Percentiles rank a stretch among this genome's conserved stretches.
These are phyloP conservation scores for Gynandropsis gynandra DNA, from an alignment of 345 rosid species.

Conservation along the genomic window DNA sequence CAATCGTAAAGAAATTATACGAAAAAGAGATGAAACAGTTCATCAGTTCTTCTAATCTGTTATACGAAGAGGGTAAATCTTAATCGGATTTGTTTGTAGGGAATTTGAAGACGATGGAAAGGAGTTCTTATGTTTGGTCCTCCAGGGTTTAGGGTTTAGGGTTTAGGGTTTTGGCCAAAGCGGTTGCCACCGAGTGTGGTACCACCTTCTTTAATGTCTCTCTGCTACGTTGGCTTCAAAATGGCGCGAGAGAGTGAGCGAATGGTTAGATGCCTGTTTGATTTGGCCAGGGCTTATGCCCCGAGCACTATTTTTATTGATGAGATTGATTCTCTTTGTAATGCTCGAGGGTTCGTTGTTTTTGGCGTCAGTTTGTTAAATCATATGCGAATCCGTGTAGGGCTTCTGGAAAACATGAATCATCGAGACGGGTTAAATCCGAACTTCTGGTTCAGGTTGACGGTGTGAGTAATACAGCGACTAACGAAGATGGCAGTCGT, in stretches of 20 bases:
- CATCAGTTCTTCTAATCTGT: background rate
- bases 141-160: conserved; percentile 96
- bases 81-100: conserved; percentile 40
- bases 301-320: conserved; percentile 97
- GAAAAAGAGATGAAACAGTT: conserved; percentile 9
- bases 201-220: conserved; percentile 96
- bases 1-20: conserved; percentile 1
- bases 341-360: conserved; percentile 89
- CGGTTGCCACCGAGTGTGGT: conserved; percentile 97
- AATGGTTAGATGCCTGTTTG: conserved; percentile 93
- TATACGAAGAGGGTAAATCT: background rate
- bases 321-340: conserved; percentile 97
- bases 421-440: conserved; percentile 98
- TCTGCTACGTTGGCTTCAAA: conserved; percentile 94
- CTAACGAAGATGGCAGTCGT: conserved; percentile 91
- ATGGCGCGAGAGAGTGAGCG: conserved; percentile 99
- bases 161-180: conserved; percentile 93
- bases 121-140: conserved; percentile 99
- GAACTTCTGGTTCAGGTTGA: conserved; percentile 99
- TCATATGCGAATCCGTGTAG: conserved; percentile 32
- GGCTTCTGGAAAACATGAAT: conserved; percentile 97
- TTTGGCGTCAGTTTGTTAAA: no score
- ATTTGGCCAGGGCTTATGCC: conserved; percentile 87
- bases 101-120: conserved; percentile 99
- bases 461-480: conserved; percentile 87